Base-by-base conservation (phyloP, 352 stramenopile species). In the Phytophthora tubulina region DNA sequence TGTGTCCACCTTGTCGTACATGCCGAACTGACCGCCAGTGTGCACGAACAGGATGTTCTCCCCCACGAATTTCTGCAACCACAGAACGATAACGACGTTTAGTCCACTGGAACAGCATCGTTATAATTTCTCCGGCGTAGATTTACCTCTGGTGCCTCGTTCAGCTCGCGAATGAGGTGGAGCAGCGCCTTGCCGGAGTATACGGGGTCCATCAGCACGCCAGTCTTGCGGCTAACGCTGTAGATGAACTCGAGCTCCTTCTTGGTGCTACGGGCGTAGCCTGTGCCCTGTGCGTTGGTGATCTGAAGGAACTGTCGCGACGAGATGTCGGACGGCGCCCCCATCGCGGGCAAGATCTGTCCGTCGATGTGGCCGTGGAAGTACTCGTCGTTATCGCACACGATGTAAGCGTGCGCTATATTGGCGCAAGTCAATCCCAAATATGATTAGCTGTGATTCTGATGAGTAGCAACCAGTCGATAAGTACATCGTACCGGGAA, bases 1-100 rank as follows among this genome's bases (percentile, higher is more conserved):
- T 41, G 94, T 82, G 65, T 89, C 72, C 14, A 79, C 85, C 71
- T 98, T 98, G 78, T 98, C 94, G 75, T 92, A 98, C 33, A 98
- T 73, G 6, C 94, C 92, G 44, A 98, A 92, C 52, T 94, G 87
- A 6, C 94, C 92, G 31, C 94, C 94, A 0, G 94, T 98, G 77
- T 98, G 94, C 57, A 96, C 86, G 69, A 98, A 98, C 7, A 98
- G 62, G 61, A 97, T 94, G 31, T 71, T 88, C 50, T 90, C 93
- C 17, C 89, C 89, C 36, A 75, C 77, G 46, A 96, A 96, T 85
- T 93, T 96, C 80, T 93, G 55, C 35, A 67, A 27, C 32, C 13
- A 66, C 33, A 67, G 10, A 45, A 54, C 36, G 17, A 8, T 5
- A 64, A 45, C 3, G 45, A 54, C 11, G 31, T 15, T 63, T 55